Evolutionary conservation across 306 rosid genomes (phyloP).

Genomic region (Spatholobus suberectus): DNA sequence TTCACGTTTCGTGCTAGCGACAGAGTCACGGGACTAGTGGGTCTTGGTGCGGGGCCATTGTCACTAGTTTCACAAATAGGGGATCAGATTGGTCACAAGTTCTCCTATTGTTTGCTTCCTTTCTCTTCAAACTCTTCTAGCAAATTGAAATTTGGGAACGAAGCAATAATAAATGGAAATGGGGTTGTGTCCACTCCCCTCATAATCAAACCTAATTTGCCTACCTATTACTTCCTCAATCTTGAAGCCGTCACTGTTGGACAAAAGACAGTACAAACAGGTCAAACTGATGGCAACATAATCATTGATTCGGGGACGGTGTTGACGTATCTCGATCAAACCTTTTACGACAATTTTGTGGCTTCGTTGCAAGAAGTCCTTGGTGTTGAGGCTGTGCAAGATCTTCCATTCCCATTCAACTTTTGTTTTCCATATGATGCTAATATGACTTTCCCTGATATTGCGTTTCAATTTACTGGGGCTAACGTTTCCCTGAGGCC

Average conservation of each 20-base stretch:
- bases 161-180: neutral
- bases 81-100: constrained; percentile 28
- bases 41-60: constrained; percentile 40
- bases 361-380: neutral
- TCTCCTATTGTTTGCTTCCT: constrained; percentile 45
- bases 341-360: neutral
- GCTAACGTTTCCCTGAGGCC: neutral
- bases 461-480: neutral
- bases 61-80: constrained; percentile 44
- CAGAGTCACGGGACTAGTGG: constrained; percentile 18
- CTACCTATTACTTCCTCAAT: constrained; percentile 16
- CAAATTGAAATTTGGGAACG: constrained; percentile 40
- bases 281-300: constrained; percentile 10
- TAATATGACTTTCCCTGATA: neutral
- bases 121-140: neutral
- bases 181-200: constrained; percentile 25
- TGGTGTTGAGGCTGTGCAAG: neutral
- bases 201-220: neutral
- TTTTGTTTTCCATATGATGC: neutral
- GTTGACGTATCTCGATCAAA: neutral
- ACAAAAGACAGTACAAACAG: neutral
- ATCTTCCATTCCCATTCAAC: neutral
- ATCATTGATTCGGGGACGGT: constrained; percentile 39
- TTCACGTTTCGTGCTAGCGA: fast-evolving
- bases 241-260: constrained; percentile 30